Evolutionary conservation across 352 stramenopile genomes (phyloP), one percentile per base, ranked within the genome.

Genomic region (Pythium pectinolyticum): DNA sequence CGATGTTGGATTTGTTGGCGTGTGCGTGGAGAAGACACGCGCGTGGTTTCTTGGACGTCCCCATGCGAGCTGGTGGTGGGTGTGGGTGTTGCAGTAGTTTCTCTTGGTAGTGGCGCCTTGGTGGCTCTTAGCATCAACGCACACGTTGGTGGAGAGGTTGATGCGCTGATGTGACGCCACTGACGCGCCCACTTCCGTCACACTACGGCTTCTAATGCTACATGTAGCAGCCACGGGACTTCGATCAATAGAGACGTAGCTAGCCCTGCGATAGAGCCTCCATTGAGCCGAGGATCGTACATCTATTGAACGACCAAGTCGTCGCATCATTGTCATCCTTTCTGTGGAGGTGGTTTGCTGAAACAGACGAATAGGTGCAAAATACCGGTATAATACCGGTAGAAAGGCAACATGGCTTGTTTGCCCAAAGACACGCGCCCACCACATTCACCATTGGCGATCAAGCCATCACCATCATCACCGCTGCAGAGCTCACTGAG

Each of bases 31-130:
- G 24, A 47, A 57, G 2, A 31, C n/a, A 51, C 50, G 54, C 11
- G 14, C 34, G 24, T 19, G n/a, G 3, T 47, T 34, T 9, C 32
- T 22, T 8, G 28, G 31, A n/a, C 20, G 60, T 10, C 43, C 30
- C 60, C 60, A 67, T 11, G n/a, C n/a, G n/a, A n/a, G n/a, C n/a
- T n/a, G n/a, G n/a, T 52, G 4, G 3, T 10, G 22, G 0, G 60
- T 52, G 27, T 67, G 41, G 2, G 2, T 51, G n/a, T 51, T 60
- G 2, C 59, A 51, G 25, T 61, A 67, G 3, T 31, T 6, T 8
- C 35, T 43, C 20, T 11, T 28, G 2, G 27, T 28, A 20, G 45
- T 37, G 32, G 7, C 32, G 32, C 32, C 32, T 14, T 37, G 7
- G 32, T 37, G 32, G 32, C 7, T 14, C 32, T 37, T 14, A 7